These are phyloP conservation scores for Fusarium sp. DNA, from an alignment of 2,329 filamentous ascomycete species.

Conservation along the genomic window DNA sequence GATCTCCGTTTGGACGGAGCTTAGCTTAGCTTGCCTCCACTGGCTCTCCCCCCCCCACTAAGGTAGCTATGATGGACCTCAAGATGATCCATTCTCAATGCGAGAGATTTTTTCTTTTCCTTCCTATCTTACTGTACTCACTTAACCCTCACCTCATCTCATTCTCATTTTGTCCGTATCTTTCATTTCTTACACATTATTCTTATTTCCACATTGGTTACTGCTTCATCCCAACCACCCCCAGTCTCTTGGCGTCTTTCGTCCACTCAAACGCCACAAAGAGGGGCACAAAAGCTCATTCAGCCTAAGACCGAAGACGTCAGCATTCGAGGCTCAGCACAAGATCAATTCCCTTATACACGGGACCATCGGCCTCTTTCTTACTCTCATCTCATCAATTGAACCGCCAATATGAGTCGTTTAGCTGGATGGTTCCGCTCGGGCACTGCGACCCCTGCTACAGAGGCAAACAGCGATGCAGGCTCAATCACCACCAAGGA, in stretches of 20 bases:
- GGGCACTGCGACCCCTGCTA: constrained; percentile 44
- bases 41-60: neutral
- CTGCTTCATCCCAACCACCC: neutral
- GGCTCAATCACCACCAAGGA: constrained; percentile 40
- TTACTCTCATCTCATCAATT: neutral
- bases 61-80: constrained; percentile 5
- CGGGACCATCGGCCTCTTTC: neutral
- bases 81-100: constrained; percentile 16
- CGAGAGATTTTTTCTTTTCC: constrained; percentile 25
- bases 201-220: neutral
- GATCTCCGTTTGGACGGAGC: neutral
- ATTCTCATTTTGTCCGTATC: neutral
- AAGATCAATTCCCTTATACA: neutral
- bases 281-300: constrained; percentile 31
- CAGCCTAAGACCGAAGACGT: constrained; percentile 37
- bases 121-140: neutral
- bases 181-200: neutral
- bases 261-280: constrained; percentile 30
- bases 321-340: constrained; percentile 37
- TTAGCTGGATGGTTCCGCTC: constrained; percentile 64
- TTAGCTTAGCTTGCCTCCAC: constrained; percentile 21
- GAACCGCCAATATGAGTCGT: constrained; percentile 55
- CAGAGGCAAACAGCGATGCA: constrained; percentile 48
- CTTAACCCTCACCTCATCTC: neutral
- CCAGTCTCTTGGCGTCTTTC: neutral